Evolutionary conservation across 805 yeast species (phyloP).

Genomic region (Wickerhamomyces sydowiorum): DNA sequence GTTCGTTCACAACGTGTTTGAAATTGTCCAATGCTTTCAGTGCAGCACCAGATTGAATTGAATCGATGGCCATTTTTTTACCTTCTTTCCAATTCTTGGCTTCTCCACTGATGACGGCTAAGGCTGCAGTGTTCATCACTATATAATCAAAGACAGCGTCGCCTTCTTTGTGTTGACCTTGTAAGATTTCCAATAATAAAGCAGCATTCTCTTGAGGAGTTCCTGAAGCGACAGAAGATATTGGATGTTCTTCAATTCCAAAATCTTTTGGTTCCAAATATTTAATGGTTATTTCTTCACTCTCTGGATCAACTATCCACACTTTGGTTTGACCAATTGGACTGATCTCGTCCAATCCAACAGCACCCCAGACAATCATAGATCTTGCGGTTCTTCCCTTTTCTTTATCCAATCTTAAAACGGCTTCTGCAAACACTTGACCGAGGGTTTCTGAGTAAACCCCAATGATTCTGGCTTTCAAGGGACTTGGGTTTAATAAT

Average conservation of each 20-base stretch:
- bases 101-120: slow-evolving; percentile 72
- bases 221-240: slow-evolving; percentile 69
- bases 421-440: slow-evolving; percentile 77
- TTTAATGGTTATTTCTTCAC: slow-evolving; percentile 37
- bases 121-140: slow-evolving; percentile 81
- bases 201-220: slow-evolving; percentile 84
- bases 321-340: slow-evolving; percentile 78
- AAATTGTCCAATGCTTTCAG: slow-evolving; percentile 50
- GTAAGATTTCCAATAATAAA: slow-evolving; percentile 37
- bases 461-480: slow-evolving; percentile 78
- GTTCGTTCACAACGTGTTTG: too few relatives aligned
- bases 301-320: slow-evolving; percentile 58
- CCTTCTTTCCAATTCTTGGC: slow-evolving; percentile 73
- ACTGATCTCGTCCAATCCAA: slow-evolving; percentile 90
- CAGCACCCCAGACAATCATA: slow-evolving; percentile 89
- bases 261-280: slow-evolving; percentile 69
- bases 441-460: slow-evolving; percentile 82
- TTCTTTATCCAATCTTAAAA: slow-evolving; percentile 50
- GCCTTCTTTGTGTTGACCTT: slow-evolving; percentile 38
- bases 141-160: slow-evolving; percentile 84
- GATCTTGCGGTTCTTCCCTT: slow-evolving; percentile 43
- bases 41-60: slow-evolving; percentile 69
- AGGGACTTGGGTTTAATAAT: slow-evolving; percentile 82
- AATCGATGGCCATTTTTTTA: slow-evolving; percentile 60
- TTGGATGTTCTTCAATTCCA: slow-evolving; percentile 68